A percentile compares a stretch with the other conserved stretches of the same genome.
These are phyloP conservation scores for Dioscorea cayenensis DNA, from an alignment of 116 monocot species.

Conservation along the genomic window DNA sequence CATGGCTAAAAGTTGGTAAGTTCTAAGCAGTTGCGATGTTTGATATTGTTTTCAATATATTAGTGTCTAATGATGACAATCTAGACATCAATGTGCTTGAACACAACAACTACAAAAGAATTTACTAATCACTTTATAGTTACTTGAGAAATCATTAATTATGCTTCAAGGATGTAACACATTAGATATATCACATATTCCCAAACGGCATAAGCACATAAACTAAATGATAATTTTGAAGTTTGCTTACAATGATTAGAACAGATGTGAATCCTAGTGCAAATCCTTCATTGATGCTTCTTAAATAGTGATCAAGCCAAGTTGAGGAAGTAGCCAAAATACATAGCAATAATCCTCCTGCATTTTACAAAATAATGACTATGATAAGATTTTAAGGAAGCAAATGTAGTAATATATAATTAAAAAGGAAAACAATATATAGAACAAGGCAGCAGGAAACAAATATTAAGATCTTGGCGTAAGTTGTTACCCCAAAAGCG, in stretches of 20 bases:
- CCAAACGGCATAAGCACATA: neutral
- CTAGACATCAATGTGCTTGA: neutral
- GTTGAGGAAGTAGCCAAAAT: conserved; percentile 84
- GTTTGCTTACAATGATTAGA: conserved; percentile 82
- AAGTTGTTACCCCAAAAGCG: conserved; percentile 84
- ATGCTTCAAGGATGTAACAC: neutral
- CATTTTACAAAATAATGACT: conserved; percentile 1
- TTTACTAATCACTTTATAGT: neutral
- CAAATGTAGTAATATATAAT: neutral
- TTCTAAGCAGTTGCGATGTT: neutral
- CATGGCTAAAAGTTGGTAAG: neutral
- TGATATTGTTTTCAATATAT: neutral
- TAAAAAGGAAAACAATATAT: neutral
- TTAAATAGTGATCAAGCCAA: conserved; percentile 76
- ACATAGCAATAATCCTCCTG: conserved; percentile 82
- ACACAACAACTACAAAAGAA: neutral
- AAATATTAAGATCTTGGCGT: neutral
- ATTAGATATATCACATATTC: neutral
- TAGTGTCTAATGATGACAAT: neutral
- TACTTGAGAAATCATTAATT: neutral
- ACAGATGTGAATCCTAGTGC: conserved; percentile 92
- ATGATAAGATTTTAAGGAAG: neutral
- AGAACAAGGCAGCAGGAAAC: neutral
- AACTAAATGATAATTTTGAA: neutral
- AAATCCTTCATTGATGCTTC: conserved; percentile 70